Conservation (phyloP, 192 early-diverging fungal genomes). For the Coemansia sp. region DNA sequence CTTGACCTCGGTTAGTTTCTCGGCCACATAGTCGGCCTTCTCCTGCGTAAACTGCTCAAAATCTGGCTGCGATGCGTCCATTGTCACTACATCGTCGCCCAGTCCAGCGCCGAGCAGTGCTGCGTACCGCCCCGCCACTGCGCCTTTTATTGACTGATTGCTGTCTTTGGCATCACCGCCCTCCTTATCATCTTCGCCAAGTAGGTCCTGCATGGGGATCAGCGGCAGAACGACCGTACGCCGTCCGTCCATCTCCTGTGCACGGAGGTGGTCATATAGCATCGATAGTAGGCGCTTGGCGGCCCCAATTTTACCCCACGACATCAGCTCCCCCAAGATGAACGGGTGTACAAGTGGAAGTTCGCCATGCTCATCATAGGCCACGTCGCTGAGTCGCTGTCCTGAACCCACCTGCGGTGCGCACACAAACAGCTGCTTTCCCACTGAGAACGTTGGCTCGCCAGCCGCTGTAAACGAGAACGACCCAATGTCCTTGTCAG, state of each 20-base stretch:
- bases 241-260: constrained; percentile 13
- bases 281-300: constrained; percentile 25
- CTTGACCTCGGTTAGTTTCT: constrained; percentile 42
- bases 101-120: constrained; percentile 8
- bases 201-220: constrained; percentile 24
- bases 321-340: constrained; percentile 43
- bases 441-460: constrained; percentile 43
- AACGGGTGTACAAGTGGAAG: constrained; percentile 41
- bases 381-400: constrained; percentile 15
- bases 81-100: background rate
- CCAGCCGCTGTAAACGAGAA: constrained; percentile 47
- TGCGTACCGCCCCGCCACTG: constrained; percentile 16
- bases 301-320: constrained; percentile 38
- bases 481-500: constrained; percentile 28
- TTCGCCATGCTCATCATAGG: constrained; percentile 44
- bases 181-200: background rate
- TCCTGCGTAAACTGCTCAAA: constrained; percentile 33
- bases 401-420: constrained; percentile 13
- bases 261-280: constrained; percentile 42
- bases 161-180: background rate
- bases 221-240: constrained; percentile 17
- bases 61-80: constrained; percentile 11
- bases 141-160: background rate
- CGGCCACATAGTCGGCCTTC: constrained; percentile 38
- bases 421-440: constrained; percentile 21